Evolutionary conservation across 306 rosid species (phyloP), one percentile per base, ranked within the genome.

Genomic region (Ormosia emarginata): DNA sequence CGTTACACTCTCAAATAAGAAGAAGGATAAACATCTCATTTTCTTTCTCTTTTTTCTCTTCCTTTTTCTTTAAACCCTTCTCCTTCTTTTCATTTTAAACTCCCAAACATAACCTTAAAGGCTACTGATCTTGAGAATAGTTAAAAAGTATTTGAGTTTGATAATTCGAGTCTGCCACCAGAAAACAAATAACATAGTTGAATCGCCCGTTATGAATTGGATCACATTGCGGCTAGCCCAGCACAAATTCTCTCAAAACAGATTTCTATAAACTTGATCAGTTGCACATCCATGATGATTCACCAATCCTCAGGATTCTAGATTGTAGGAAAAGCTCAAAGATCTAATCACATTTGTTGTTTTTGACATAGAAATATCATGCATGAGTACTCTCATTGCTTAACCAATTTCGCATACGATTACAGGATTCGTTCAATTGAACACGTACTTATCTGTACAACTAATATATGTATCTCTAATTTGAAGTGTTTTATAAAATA

Each of bases 291-390:
- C 44, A 30, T 34, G 40, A 41, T 63, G 59, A 43, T 43, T 36
- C 77, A 85, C 66, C 85, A 71, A 56, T 82, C 61, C 76, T 37
- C 58, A 6, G 2, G 59, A 41, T 55, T 80, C 74, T 84, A 67
- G 85, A 61, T 67, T 75, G 74, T 59, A 55, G 46, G 68, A 47
- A 69, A 75, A 75, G 46, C 71, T 68, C 57, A 52, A 75, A 13
- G 17, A 69, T 74, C 70, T n/a, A 5, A 46, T 64, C 59, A 34
- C 30, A 47, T 52, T 17, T 53, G 17, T 29, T 58, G 17, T 41
- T 39, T 56, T 43, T 43, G 8, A 43, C 49, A 43, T 12, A 61
- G 53, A 18, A 55, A 67, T 50, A 39, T 49, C 11, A 62, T 30
- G 64, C 11, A 18, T 11, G 37, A 66, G 32, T 56, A 7, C 67